These are phyloP conservation scores for Halenospora varia DNA, from an alignment of 495 filamentous ascomycete genomes.

Conservation along the genomic window DNA sequence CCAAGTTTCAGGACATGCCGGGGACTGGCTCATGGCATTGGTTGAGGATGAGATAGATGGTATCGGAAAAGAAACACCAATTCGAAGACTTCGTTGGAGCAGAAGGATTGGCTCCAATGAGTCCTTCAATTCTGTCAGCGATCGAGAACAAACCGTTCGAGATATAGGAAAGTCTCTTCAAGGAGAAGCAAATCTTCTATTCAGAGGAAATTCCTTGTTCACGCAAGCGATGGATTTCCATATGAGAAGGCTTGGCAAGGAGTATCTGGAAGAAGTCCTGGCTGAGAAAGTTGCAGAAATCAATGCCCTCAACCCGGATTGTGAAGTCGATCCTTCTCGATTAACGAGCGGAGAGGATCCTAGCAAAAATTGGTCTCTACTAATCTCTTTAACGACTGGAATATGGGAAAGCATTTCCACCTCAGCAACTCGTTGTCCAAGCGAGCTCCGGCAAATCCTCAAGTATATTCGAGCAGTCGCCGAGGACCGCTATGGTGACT, in stretches of 20 bases:
- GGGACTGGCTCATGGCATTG: conserved; percentile 87
- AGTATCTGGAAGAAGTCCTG: conserved; percentile 87
- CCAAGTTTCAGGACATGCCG: conserved; percentile 85
- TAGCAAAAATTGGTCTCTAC: conserved; percentile 75
- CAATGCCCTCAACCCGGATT: conserved; percentile 82
- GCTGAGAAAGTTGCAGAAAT: conserved; percentile 82
- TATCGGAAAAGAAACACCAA: conserved; percentile 69
- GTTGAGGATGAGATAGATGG: conserved; percentile 98
- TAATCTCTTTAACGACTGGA: conserved; percentile 71
- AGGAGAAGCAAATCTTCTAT: conserved; percentile 89
- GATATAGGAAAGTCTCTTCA: conserved; percentile 61
- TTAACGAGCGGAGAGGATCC: conserved; percentile 69
- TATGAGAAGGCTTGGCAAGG: conserved; percentile 90
- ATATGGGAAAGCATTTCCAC: conserved; percentile 80
- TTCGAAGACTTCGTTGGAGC: conserved; percentile 69
- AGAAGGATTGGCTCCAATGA: conserved; percentile 76
- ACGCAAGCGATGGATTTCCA: conserved; percentile 93
- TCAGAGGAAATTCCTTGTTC: conserved; percentile 90
- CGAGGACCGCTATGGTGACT: conserved; percentile 96
- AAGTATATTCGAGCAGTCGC: conserved; percentile 91
- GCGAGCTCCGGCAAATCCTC: conserved; percentile 83
- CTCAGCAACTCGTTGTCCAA: conserved; percentile 69
- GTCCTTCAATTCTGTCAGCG: conserved; percentile 54
- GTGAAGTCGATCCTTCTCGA: conserved; percentile 88
- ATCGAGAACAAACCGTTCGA: conserved; percentile 50